phyloP scores from a whole-genome alignment of 371 early-diverging fungal species.

The Thermomucor indicae-seudaticae region DNA sequence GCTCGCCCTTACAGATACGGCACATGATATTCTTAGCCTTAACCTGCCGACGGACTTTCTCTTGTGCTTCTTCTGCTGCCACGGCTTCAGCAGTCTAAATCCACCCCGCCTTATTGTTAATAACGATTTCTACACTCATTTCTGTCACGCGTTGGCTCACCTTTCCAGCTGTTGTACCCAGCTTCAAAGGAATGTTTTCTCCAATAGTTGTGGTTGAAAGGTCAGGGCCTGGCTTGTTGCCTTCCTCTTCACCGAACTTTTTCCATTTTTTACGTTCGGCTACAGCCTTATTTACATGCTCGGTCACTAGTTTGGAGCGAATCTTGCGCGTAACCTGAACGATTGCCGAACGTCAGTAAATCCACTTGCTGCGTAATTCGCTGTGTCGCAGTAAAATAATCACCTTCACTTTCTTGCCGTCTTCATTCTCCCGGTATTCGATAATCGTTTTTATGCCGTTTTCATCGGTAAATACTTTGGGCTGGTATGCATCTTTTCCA shows the following conservation, averaged over 20 bases:
- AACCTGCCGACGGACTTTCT: conserved; percentile 35
- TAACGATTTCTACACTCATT: not conserved
- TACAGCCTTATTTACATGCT: conserved; percentile 84
- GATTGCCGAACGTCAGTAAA: not conserved
- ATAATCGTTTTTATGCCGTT: conserved; percentile 84
- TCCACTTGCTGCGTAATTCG: not conserved
- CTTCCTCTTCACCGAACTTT: conserved; percentile 78
- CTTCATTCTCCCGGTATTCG: conserved; percentile 80
- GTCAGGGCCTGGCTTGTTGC: conserved; percentile 81
- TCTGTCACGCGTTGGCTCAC: conserved; percentile 12
- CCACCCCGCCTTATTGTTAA: not conserved
- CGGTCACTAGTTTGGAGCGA: conserved; percentile 72
- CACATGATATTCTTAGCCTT: conserved; percentile 87
- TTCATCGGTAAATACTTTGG: conserved; percentile 64
- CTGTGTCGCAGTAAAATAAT: not conserved
- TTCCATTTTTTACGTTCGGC: conserved; percentile 88
- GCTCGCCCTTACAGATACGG: conserved; percentile 95
- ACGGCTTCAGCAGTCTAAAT: conserved; percentile 31
- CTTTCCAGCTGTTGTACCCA: conserved; percentile 62
- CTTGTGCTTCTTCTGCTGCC: conserved; percentile 56
- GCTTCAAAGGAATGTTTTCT: conserved; percentile 84
- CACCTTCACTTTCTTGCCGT: conserved; percentile 87
- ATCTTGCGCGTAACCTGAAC: conserved; percentile 75
- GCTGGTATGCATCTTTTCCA: conserved; percentile 46
- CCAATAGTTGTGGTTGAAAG: conserved; percentile 85